Evolutionary conservation across 2,329 filamentous ascomycete species (phyloP).

Genomic region (Neonectria neomacrospora): DNA sequence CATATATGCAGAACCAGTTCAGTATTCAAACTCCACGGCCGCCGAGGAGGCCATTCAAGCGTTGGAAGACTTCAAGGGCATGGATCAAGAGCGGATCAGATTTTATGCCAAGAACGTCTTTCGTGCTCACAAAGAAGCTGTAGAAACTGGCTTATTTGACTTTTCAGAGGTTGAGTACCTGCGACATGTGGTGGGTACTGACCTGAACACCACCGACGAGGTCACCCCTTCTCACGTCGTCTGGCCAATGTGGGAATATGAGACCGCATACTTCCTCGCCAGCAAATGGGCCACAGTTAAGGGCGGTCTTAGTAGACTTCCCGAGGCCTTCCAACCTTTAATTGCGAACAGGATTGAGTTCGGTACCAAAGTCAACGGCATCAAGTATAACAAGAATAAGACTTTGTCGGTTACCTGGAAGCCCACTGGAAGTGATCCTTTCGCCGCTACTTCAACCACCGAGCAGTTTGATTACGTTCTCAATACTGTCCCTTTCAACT

Average conservation of each 20-base stretch:
- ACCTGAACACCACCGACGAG: slow-evolving; percentile 52
- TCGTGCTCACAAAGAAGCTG: slow-evolving; percentile 46
- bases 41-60: slow-evolving; percentile 37
- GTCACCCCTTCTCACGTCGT: slow-evolving; percentile 40
- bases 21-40: slow-evolving; percentile 41
- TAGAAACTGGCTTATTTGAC: slow-evolving; percentile 44
- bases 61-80: slow-evolving; percentile 43
- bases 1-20: slow-evolving; percentile 24
- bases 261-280: slow-evolving; percentile 43
- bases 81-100: slow-evolving; percentile 37
- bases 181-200: slow-evolving; percentile 48
- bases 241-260: slow-evolving; percentile 48
- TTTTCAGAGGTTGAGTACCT: slow-evolving; percentile 47
- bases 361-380: slow-evolving; percentile 38
- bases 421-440: slow-evolving; percentile 37
- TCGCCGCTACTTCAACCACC: slow-evolving; percentile 35
- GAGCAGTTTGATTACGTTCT: slow-evolving; percentile 53
- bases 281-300: slow-evolving; percentile 45
- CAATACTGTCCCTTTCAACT: slow-evolving; percentile 51
- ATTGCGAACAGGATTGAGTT: slow-evolving; percentile 40
- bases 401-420: slow-evolving; percentile 35
- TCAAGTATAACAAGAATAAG: slow-evolving; percentile 38
- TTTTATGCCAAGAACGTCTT: slow-evolving; percentile 46
- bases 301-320: slow-evolving; percentile 49
- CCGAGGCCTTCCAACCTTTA: slow-evolving; percentile 49